Base-by-base conservation (phyloP, 768 basidiomycete species). In the Rhizopogon vesiculosus region DNA sequence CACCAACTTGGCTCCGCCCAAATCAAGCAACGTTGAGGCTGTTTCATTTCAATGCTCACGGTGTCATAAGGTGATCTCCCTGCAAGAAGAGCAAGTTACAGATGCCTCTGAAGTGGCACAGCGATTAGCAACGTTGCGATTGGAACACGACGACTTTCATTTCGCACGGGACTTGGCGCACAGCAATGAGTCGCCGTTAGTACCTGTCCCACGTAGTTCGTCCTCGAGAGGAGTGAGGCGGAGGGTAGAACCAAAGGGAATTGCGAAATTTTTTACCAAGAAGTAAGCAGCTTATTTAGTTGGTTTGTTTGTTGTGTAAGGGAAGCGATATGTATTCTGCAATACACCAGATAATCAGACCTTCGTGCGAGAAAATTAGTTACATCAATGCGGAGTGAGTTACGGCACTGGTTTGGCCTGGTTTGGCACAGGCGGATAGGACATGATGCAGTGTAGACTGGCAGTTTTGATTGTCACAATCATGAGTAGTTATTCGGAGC, bases 61-160 rank as follows among this genome's bases (percentile, higher is more conserved):
- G 61, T 89, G 87, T 64, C 72, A 73, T 33, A 78, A 79, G 66
- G 74, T 64, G 29, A 71, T 86, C 25, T 55, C 68, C 31, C 62
- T 78, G 42, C 60, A 68, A 39, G 63, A 62, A 43, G 64, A 55
- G 45, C 58, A 58, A 48, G 19, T 51, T 29, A 51, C 51, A 29
- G 56, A 53, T 43, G 51, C 64, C 51, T 64, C 61, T 41, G 75
- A 64, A 5, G 61, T 43, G 31, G 64, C 59, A n/a, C 60, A 62
- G 48, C 74, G 71, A 59, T 61, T 86, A 39, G 73, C 69, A 6
- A 69, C 69, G 56, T 64, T 82, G 54, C 76, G 75, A 53, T 61
- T 79, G 68, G 95, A 97, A 65, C 95, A 98, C 62, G 79, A 83
- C 38, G 95, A 97, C 70, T 97, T 84, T 68, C 95, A 98, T 69